Conservation (phyloP, 352 stramenopile species). For the Phytopythium aichiense region DNA sequence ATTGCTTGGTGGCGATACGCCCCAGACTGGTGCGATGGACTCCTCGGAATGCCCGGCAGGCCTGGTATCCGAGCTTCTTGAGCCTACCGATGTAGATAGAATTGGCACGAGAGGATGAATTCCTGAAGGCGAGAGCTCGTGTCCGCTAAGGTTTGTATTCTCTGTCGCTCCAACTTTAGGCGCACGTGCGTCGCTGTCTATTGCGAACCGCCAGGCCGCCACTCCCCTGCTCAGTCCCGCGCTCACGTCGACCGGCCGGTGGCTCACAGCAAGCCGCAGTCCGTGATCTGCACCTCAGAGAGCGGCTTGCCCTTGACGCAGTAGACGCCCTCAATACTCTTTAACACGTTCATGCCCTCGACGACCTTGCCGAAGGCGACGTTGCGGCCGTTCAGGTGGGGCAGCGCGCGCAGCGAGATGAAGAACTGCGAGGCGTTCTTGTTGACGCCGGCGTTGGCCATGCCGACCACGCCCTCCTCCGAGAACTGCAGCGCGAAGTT, state of each 20-base stretch:
- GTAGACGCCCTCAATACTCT: slow-evolving; percentile 80
- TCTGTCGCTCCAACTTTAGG: background rate
- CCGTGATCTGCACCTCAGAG: slow-evolving; percentile 75
- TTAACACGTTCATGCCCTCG: slow-evolving; percentile 77
- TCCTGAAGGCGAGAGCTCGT: background rate
- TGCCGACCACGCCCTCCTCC: slow-evolving; percentile 85
- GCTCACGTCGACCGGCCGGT: background rate
- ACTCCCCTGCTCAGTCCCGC: background rate
- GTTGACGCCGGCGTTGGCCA: slow-evolving; percentile 97
- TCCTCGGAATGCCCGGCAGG: no score
- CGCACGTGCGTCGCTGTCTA: background rate
- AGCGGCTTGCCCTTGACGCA: slow-evolving; percentile 81
- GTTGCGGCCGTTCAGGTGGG: slow-evolving; percentile 85
- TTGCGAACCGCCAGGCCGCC: background rate
- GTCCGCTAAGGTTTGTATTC: background rate
- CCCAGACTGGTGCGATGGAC: no score
- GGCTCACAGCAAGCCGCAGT: slow-evolving; percentile 71
- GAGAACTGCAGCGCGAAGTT: slow-evolving; percentile 87
- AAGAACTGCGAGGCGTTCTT: slow-evolving; percentile 99
- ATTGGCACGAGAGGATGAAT: no score
- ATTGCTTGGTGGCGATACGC: no score
- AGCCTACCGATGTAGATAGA: no score
- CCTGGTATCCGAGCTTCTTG: no score
- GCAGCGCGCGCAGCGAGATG: slow-evolving; percentile 89
- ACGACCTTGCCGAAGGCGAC: slow-evolving; percentile 87